Evolutionary conservation across 2,329 filamentous ascomycete species (phyloP), one percentile per base, ranked within the genome.

Genomic region (Sporothrix protearum): DNA sequence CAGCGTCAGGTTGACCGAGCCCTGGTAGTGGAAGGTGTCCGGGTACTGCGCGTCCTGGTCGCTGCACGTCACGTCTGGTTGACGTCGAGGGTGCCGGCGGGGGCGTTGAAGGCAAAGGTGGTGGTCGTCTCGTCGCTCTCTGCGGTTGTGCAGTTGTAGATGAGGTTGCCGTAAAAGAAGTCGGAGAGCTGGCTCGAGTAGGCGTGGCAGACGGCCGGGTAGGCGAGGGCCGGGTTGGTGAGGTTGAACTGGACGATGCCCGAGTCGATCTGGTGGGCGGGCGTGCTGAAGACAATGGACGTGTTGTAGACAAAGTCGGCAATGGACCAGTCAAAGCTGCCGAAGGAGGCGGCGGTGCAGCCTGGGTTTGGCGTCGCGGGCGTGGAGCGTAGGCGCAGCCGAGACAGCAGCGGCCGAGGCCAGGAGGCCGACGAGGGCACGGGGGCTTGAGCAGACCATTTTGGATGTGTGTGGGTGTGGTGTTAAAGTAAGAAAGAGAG

Each of bases 181-280:
- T 85, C 82, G 10, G 67, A 72, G 5, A 86, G 80, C 77, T 81
- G 80, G 73, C 74, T 78, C 77, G 83, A 86, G 25, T 74, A 16
- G 59, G 79, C 83, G 36, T 73, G 74, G 81, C 85, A 87, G 69
- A 68, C 59, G 9, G 80, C 77, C 28, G 74, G 75, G 73, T 81
- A 80, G 51, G 78, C 74, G 49, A 85, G 75, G 42, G 80, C 83
- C 16, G 81, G 79, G 81, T 86, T 86, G 70, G 77, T 76, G n/a
- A 87, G 78, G 73, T 82, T 83, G 79, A 87, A 87, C 76, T 79
- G 80, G 73, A 84, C 81, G 72, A 80, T 80, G 66, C 85, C 85
- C 77, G 78, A 81, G 1, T 81, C 81, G 76, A 82, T 84, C 74
- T 86, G 84, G 78, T 87, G 85, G 3, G 85, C 79, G 0, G 85